Conservation (phyloP, 139 green algal species). For the Micractinium conductrix region DNA sequence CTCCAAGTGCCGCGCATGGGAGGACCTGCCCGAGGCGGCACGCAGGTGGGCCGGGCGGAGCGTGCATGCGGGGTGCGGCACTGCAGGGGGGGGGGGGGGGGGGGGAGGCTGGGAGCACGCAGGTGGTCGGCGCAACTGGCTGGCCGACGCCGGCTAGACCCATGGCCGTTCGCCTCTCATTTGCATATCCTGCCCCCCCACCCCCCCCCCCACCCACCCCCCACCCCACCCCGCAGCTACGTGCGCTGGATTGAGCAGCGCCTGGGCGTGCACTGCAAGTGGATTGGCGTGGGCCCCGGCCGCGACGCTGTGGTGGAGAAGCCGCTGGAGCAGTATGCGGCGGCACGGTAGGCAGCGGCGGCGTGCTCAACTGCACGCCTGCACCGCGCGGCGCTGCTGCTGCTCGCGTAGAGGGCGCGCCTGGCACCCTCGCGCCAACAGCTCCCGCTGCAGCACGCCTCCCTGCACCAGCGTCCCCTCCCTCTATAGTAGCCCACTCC, state of each 20-base stretch:
- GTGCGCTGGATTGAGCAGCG: slow-evolving; percentile 90
- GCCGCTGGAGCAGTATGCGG: too few relatives aligned
- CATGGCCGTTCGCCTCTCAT: background rate
- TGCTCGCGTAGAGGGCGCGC: too few relatives aligned
- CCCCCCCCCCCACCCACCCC: background rate
- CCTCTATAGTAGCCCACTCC: too few relatives aligned
- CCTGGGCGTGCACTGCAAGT: slow-evolving; percentile 85
- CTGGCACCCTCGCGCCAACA: too few relatives aligned
- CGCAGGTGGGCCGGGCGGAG: slow-evolving; percentile 30
- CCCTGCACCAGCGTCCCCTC: too few relatives aligned
- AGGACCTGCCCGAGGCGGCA: slow-evolving; percentile 86
- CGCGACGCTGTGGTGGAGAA: slow-evolving; percentile 88
- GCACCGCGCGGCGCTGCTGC: too few relatives aligned
- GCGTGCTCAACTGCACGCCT: too few relatives aligned
- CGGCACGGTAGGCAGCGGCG: too few relatives aligned
- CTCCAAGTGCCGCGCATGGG: slow-evolving; percentile 72
- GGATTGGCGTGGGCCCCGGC: slow-evolving; percentile 98
- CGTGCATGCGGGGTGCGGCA: background rate
- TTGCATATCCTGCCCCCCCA: background rate
- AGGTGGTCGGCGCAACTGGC: too few relatives aligned
- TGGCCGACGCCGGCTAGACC: too few relatives aligned
- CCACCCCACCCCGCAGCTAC: slow-evolving; percentile 53
- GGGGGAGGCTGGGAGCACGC: background rate
- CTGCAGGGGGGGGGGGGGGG: background rate
- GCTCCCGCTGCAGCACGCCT: too few relatives aligned